Conservation (phyloP, 2,329 filamentous ascomycete species). For the Apiospora malaysiana region DNA sequence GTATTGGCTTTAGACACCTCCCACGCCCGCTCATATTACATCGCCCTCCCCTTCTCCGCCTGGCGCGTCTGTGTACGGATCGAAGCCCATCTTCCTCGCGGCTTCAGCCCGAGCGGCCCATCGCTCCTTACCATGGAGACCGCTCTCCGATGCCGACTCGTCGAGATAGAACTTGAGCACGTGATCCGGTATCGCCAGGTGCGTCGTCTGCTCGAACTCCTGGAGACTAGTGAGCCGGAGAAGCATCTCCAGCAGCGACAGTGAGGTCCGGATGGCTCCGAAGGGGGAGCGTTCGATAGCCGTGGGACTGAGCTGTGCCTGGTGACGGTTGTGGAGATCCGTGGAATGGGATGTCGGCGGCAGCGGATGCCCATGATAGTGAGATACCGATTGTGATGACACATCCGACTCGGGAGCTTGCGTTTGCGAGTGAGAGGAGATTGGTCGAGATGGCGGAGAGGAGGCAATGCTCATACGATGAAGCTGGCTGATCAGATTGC, state of each 20-base stretch:
- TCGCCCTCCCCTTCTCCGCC: conserved; percentile 21
- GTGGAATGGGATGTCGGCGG: neutral
- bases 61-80: conserved; percentile 56
- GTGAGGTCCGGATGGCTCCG: conserved; percentile 58
- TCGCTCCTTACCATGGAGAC: conserved; percentile 52
- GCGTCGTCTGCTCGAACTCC: conserved; percentile 88
- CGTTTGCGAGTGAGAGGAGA: conserved; percentile 28
- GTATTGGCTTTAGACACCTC: neutral
- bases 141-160: conserved; percentile 58
- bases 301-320: conserved; percentile 30
- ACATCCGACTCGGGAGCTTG: neutral
- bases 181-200: conserved; percentile 89
- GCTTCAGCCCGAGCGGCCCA: conserved; percentile 53
- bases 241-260: conserved; percentile 86
- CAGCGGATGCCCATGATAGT: conserved; percentile 20
- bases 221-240: conserved; percentile 86
- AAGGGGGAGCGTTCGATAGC: conserved; percentile 54
- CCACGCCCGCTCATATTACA: neutral
- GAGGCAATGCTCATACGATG: conserved; percentile 52
- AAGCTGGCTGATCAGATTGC: conserved; percentile 39
- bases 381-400: neutral
- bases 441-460: conserved; percentile 27
- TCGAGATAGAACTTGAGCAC: conserved; percentile 86
- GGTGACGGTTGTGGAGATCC: conserved; percentile 24
- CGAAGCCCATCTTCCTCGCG: conserved; percentile 58